Percentiles rank a stretch among this genome's conserved stretches.
phyloP scores from a whole-genome alignment of 1,284 basidiomycete genomes.

The Boletus calvinii region DNA sequence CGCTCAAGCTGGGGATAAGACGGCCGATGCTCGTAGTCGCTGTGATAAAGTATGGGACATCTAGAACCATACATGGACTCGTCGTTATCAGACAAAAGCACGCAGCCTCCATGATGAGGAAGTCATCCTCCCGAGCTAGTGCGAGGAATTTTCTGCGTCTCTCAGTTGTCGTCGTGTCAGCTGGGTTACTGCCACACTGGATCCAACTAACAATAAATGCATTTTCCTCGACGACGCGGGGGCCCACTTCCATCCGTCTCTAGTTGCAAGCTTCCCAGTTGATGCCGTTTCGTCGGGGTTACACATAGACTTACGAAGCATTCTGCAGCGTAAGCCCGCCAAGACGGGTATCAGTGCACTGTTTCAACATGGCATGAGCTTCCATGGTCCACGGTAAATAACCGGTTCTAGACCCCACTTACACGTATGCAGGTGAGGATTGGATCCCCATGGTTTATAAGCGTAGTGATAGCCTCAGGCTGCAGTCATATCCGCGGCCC shows the following conservation, averaged over 20 bases:
- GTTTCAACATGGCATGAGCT: conserved; percentile 5
- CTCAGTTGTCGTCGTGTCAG: conserved; percentile 71
- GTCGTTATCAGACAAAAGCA: neutral
- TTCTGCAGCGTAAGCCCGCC: conserved; percentile 47
- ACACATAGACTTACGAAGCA: conserved; percentile 42
- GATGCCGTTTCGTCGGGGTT: neutral
- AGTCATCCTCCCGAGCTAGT: conserved; percentile 68
- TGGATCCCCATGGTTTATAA: neutral
- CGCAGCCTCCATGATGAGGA: conserved; percentile 77
- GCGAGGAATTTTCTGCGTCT: conserved; percentile 73
- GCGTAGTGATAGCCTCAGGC: neutral
- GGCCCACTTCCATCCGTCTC: conserved; percentile 74
- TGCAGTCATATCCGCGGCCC: neutral
- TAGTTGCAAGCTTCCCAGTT: conserved; percentile 30
- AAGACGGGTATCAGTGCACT: conserved; percentile 65
- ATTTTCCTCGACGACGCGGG: conserved; percentile 59
- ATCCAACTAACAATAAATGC: neutral
- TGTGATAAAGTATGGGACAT: conserved; percentile 75
- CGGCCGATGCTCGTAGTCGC: conserved; percentile 55
- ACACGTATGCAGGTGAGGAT: conserved; percentile 3
- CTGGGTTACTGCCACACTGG: conserved; percentile 77
- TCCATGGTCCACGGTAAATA: neutral
- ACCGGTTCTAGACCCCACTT: neutral
- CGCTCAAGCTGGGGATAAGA: conserved; percentile 77
- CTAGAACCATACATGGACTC: conserved; percentile 32